Base-by-base conservation (phyloP, 1,284 basidiomycete species). In the Irpex sp. region DNA sequence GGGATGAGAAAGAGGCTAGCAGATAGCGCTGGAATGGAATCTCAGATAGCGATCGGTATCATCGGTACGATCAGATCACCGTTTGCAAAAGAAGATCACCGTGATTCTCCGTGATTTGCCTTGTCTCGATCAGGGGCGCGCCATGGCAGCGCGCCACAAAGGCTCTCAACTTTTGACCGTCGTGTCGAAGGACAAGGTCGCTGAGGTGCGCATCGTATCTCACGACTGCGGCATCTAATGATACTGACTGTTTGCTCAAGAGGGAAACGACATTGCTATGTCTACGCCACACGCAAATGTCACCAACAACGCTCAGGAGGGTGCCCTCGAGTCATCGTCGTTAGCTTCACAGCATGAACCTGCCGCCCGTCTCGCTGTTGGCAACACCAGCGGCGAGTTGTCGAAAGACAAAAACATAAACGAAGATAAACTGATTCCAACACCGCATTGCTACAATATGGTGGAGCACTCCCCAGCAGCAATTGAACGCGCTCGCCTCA, bases 401-500 rank as follows among this genome's bases (percentile, higher is more conserved):
- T 55, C 26, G 33, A 55, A 21, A n/a, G 13, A 55, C 31, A 9
- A 55, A 55, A 21, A n/a, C 49, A 55, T 8, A 9, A 55, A 55
- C 17, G 21, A 55, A 21, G 5, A 31, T 55, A 35, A 26, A 31
- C 9, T 15, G 15, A 61, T 64, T 19, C 37, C 63, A 11, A 57
- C 55, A 4, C 63, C 63, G n/a, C 47, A 50, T n/a, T 64, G 63
- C 56, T 9, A 46, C 49, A 58, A 61, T 57, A 64, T 64, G 63
- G 33, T 43, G 15, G 63, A 64, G 36, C 21, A 54, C 19, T 26
- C 60, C 1, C 33, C 58, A 9, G 63, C 63, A 3, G 19, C 11
- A 15, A n/a, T 19, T 8, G 31, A 15, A 39, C 51, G 63, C 11
- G 56, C 35, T n/a, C 7, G 26, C 7, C 57, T 64, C n/a, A 61